A percentile compares a stretch with the other conserved stretches of the same genome.
phyloP scores from a whole-genome alignment of 2,329 filamentous ascomycete genomes.

The Plenodomus biglobosus region DNA sequence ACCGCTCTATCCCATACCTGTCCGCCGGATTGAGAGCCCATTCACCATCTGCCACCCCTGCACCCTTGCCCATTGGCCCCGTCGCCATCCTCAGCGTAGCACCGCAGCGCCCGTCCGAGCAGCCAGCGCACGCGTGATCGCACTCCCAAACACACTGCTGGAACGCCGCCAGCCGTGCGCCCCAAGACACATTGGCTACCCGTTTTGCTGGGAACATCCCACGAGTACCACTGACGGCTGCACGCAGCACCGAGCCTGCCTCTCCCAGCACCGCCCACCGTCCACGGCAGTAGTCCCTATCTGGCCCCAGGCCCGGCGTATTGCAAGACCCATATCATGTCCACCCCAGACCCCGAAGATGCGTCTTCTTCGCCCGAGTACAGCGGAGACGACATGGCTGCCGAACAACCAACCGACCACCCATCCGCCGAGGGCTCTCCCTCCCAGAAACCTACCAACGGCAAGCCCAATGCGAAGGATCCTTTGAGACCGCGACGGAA shows the following conservation, averaged over 20 bases:
- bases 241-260: conserved; percentile 46
- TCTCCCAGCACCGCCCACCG: conserved; percentile 34
- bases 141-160: conserved; percentile 46
- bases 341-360: conserved; percentile 51
- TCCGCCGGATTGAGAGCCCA: conserved; percentile 40
- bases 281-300: conserved; percentile 35
- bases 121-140: conserved; percentile 47
- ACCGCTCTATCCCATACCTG: conserved; percentile 45
- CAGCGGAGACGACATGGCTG: conserved; percentile 51
- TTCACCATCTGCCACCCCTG: conserved; percentile 18
- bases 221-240: conserved; percentile 44
- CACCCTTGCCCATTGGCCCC: conserved; percentile 30
- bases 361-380: conserved; percentile 52
- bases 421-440: conserved; percentile 41
- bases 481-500: conserved; percentile 86
- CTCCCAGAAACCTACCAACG: conserved; percentile 35
- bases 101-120: conserved; percentile 41
- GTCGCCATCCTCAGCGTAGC: conserved; percentile 24
- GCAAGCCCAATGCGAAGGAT: conserved; percentile 71
- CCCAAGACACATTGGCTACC: conserved; percentile 41
- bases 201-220: conserved; percentile 36
- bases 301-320: conserved; percentile 18
- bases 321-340: conserved; percentile 49
- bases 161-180: conserved; percentile 39
- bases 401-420: conserved; percentile 44